Base-by-base conservation (phyloP, 805 yeast species). In the Ogataea ramenticola region DNA sequence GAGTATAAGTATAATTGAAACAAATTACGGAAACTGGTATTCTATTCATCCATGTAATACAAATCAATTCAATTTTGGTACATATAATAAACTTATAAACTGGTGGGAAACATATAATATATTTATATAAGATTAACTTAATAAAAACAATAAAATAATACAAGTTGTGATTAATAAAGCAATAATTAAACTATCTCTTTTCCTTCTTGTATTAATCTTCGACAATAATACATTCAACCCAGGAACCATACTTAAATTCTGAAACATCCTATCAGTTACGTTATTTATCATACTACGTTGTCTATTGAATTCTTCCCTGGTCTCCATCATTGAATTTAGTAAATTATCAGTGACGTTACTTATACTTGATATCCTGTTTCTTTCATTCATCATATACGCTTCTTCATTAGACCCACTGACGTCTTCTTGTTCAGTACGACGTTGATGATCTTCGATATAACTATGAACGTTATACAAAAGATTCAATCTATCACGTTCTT, bases 141-240 rank as follows among this genome's bases (percentile, higher is more conserved):
- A 21, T 39, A 64, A 58, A 63, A 64, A 80, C 42, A 90, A 61
- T 12, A 86, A 60, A 38, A 91, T 55, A 24, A 90, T 79, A 66
- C 98, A 86, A 27, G 75, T 46, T 2, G 87, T 72, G 27, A 90
- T 81, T 42, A 93, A 73, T 3, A 72, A 53, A 1, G 96, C 91
- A 57, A 91, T 64, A n/a, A 91, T 83, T 26, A 91, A 60, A 20
- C 95, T 82, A 61, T 93, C 96, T 45, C 96, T 78, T 67, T 82
- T 86, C 62, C 90, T 82, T 56, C 98, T 74, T 3, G 96, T 82
- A 61, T 89, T 89, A 51, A 91, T 90, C 62, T 82, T 84, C 10
- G 82, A 68, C 27, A 91, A 77, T 44, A 91, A 60, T 8, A 77
- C 76, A 57, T 82, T 85, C 39, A 91, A 67, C 1, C 97, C 97